Conservation (phyloP, 1,284 basidiomycete species). For the Papiliotrema terrestris region DNA sequence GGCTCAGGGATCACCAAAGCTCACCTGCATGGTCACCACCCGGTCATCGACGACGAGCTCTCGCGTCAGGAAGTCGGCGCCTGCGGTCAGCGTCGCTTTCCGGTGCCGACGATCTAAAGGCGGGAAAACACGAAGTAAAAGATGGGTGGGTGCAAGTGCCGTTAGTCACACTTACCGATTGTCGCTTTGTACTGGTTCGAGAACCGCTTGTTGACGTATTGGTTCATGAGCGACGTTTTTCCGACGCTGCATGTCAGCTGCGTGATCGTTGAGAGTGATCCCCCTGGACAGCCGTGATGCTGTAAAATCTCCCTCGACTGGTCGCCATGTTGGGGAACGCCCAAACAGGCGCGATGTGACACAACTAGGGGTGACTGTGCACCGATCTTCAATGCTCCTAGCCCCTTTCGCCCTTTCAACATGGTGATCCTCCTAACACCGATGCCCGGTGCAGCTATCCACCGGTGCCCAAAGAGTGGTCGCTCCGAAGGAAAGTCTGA, state of each 20-base stretch:
- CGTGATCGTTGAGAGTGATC: background rate
- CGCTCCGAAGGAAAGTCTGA: too few relatives aligned
- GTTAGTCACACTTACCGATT: constrained; percentile 59
- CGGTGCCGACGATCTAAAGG: constrained; percentile 58
- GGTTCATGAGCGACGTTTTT: constrained; percentile 99
- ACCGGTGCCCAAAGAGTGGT: too few relatives aligned
- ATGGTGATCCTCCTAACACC: too few relatives aligned
- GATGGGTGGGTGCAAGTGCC: background rate
- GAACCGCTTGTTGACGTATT: constrained; percentile 99
- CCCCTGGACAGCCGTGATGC: background rate
- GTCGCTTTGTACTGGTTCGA: constrained; percentile 99
- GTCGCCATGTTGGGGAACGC: too few relatives aligned
- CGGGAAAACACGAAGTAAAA: constrained; percentile 24
- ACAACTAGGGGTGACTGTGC: too few relatives aligned
- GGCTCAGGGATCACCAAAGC: constrained; percentile 21
- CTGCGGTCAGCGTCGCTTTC: constrained; percentile 10
- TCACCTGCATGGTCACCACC: constrained; percentile 95
- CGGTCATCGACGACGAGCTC: constrained; percentile 98
- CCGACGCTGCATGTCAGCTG: constrained; percentile 68
- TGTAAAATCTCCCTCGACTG: too few relatives aligned
- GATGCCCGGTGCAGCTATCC: too few relatives aligned
- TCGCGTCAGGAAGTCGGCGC: constrained; percentile 76
- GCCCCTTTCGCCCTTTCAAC: too few relatives aligned
- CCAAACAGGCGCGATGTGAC: too few relatives aligned
- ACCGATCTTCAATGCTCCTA: too few relatives aligned